These are phyloP conservation scores for Tetracentron sinense DNA, from an alignment of 164 flowering plant genomes.

Conservation along the genomic window DNA sequence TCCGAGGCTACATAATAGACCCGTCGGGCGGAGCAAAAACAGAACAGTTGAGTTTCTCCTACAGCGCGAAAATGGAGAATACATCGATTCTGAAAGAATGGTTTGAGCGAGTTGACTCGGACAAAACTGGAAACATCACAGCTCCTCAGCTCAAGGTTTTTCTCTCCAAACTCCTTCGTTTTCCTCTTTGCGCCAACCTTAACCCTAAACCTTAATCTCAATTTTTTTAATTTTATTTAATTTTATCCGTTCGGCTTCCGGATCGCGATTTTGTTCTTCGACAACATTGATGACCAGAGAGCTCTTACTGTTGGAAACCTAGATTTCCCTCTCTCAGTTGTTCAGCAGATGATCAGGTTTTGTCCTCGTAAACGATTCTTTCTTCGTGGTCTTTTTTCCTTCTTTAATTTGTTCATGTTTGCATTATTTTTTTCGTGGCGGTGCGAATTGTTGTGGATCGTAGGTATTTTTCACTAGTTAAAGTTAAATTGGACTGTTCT, in stretches of 20 bases:
- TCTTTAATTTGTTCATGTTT: background rate
- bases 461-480: background rate
- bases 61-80: constrained; percentile 43
- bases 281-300: constrained; percentile 30
- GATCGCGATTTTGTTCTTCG: background rate
- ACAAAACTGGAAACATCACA: constrained; percentile 53
- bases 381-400: background rate
- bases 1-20: too few relatives aligned
- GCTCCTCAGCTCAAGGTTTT: constrained; percentile 69
- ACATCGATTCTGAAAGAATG: constrained; percentile 51
- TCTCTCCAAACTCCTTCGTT: background rate
- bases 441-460: too few relatives aligned
- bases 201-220: constrained; percentile 7
- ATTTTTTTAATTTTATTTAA: background rate
- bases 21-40: background rate
- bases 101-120: constrained; percentile 81
- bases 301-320: constrained; percentile 73
- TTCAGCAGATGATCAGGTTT: constrained; percentile 88
- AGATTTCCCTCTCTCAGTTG: constrained; percentile 57
- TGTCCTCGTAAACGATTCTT: too few relatives aligned
- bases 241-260: background rate
- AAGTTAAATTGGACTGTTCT: background rate
- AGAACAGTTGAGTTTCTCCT: background rate
- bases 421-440: background rate
- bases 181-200: background rate